Evolutionary conservation across 805 yeast species (phyloP).

Genomic region (Kodamaea restingae): DNA sequence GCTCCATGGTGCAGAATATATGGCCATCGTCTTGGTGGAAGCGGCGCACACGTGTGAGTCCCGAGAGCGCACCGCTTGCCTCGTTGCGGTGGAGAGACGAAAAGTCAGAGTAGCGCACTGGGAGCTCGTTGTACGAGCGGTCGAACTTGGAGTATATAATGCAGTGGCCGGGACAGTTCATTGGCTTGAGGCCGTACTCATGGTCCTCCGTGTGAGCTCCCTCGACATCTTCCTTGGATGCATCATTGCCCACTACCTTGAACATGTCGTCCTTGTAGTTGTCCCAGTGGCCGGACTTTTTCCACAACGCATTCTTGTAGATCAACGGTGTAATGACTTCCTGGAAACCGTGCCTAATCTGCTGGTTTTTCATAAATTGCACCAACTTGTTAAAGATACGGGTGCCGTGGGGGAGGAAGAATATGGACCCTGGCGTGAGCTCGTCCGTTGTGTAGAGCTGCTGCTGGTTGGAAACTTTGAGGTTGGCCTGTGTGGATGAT

Average conservation of each 20-base stretch:
- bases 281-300: slow-evolving; percentile 92
- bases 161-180: slow-evolving; percentile 97
- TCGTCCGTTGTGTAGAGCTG: slow-evolving; percentile 75
- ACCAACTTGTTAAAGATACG: slow-evolving; percentile 75
- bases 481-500: slow-evolving; percentile 36
- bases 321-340: slow-evolving; percentile 93
- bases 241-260: slow-evolving; percentile 62
- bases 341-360: slow-evolving; percentile 73
- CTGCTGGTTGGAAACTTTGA: slow-evolving; percentile 59
- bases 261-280: slow-evolving; percentile 95
- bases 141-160: slow-evolving; percentile 70
- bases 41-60: slow-evolving; percentile 86
- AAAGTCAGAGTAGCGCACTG: slow-evolving; percentile 82
- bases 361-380: slow-evolving; percentile 81
- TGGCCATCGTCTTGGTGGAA: slow-evolving; percentile 99
- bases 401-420: slow-evolving; percentile 91
- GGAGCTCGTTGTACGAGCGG: slow-evolving; percentile 81
- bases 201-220: slow-evolving; percentile 17
- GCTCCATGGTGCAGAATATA: slow-evolving; percentile 79
- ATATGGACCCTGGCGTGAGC: slow-evolving; percentile 85
- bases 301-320: slow-evolving; percentile 80
- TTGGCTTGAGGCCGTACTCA: slow-evolving; percentile 82
- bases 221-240: slow-evolving; percentile 22
- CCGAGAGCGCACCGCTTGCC: slow-evolving; percentile 89
- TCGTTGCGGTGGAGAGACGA: slow-evolving; percentile 92